Evolutionary conservation across 176 grass and related monocot species (phyloP).

Genomic region (Ampelocalamus luodianensis): DNA sequence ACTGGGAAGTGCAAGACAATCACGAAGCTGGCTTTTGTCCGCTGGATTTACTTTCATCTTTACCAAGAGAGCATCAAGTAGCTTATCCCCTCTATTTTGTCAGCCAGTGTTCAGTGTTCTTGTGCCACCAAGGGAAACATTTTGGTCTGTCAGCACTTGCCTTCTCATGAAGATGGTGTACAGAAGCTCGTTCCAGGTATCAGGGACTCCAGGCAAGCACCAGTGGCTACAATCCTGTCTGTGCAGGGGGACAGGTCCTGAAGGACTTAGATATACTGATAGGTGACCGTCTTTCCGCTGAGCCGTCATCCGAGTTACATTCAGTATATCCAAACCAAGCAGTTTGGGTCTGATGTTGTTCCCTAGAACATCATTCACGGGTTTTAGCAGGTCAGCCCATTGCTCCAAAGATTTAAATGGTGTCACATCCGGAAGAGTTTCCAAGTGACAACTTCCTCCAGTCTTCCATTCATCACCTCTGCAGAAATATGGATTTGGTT

Average conservation of each 20-base stretch:
- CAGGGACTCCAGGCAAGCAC: constrained; percentile 94
- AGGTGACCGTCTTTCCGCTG: constrained; percentile 82
- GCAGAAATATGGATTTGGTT: constrained; percentile 27
- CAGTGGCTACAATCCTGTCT: constrained; percentile 97
- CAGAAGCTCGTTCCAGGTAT: constrained; percentile 91
- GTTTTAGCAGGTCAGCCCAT: constrained; percentile 68
- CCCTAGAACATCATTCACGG: constrained; percentile 53
- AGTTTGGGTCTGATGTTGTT: constrained; percentile 45
- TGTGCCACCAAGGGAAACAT: constrained; percentile 16
- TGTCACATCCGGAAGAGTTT: constrained; percentile 64
- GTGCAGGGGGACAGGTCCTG: constrained; percentile 57
- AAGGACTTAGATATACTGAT: constrained; percentile 68
- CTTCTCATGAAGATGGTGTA: constrained; percentile 70
- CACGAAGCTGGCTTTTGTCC: not conserved
- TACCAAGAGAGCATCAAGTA: not conserved
- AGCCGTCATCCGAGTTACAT: constrained; percentile 83
- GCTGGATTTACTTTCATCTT: not conserved
- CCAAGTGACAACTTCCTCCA: constrained; percentile 82
- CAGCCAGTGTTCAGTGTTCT: constrained; percentile 26
- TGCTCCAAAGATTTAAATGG: constrained; percentile 45
- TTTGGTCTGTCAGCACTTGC: constrained; percentile 31
- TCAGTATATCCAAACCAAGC: constrained; percentile 60
- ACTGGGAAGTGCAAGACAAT: not conserved
- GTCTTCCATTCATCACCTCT: constrained; percentile 78
- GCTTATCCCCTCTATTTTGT: not conserved